phyloP scores from a whole-genome alignment of 2,329 filamentous ascomycete genomes.

The Botryosphaeria dothidea region DNA sequence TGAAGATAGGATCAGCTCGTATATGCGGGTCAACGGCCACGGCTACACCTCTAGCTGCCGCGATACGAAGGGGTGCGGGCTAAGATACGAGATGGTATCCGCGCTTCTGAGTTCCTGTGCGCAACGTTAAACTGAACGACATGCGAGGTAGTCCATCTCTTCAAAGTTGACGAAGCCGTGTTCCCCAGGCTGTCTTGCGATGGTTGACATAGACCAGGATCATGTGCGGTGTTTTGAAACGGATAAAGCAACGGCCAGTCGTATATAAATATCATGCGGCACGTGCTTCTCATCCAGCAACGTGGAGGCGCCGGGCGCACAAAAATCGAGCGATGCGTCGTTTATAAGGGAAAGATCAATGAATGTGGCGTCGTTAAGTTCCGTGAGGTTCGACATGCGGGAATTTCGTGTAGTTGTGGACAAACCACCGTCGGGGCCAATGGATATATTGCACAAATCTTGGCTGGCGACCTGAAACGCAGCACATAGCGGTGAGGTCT shows the following conservation, averaged over 20 bases:
- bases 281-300: not conserved
- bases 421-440: not conserved
- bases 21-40: not conserved
- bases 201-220: not conserved
- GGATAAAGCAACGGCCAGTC: not conserved
- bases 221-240: not conserved
- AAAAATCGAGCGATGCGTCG: not conserved
- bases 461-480: slow-evolving; percentile 6
- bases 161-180: not conserved
- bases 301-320: not conserved
- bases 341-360: not conserved
- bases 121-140: not conserved
- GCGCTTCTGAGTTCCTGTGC: not conserved
- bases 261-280: not conserved
- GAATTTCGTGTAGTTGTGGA: not conserved
- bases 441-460: slow-evolving; percentile 9
- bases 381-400: not conserved
- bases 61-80: slow-evolving; percentile 1
- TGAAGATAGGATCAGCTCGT: slow-evolving; percentile 10
- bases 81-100: slow-evolving; percentile 7
- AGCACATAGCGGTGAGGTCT: slow-evolving; percentile 1
- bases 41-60: slow-evolving; percentile 4
- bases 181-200: not conserved
- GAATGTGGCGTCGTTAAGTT: too few relatives aligned
- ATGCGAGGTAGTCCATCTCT: not conserved